Conservation (phyloP, 2,329 filamentous ascomycete species). For the Fonsecaea pugnacius region DNA sequence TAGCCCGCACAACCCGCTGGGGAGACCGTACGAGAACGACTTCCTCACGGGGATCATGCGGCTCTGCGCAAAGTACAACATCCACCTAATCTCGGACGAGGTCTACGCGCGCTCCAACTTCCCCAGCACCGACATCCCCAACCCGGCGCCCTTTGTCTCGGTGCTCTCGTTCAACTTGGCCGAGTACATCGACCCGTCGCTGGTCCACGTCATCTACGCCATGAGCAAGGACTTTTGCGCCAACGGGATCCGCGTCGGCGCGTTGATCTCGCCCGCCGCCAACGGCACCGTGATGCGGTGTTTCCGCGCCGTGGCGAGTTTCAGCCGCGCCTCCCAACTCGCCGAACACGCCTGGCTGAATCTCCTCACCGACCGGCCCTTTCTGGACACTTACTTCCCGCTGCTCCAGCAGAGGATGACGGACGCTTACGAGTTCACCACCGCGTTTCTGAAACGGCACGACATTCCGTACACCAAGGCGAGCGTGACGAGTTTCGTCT, state of each 20-base stretch:
- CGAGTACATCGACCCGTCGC: slow-evolving; percentile 52
- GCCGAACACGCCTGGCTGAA: slow-evolving; percentile 43
- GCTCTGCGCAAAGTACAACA: slow-evolving; percentile 54
- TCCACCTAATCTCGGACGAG: slow-evolving; percentile 64
- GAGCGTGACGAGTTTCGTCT: slow-evolving; percentile 32
- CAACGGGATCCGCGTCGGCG: slow-evolving; percentile 39
- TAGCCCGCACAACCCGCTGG: slow-evolving; percentile 59
- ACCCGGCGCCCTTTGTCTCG: slow-evolving; percentile 50
- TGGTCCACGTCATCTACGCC: slow-evolving; percentile 32
- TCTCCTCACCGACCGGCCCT: slow-evolving; percentile 28
- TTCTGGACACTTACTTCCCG: slow-evolving; percentile 29
- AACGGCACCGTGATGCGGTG: slow-evolving; percentile 49
- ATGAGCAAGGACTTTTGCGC: slow-evolving; percentile 36
- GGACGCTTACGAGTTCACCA: slow-evolving; percentile 29
- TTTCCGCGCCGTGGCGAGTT: slow-evolving; percentile 48
- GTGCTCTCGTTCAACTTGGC: slow-evolving; percentile 51
- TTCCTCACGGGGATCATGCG: slow-evolving; percentile 50
- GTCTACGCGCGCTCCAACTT: slow-evolving; percentile 62
- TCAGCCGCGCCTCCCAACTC: slow-evolving; percentile 54
- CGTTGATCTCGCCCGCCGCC: slow-evolving; percentile 51
- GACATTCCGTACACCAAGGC: slow-evolving; percentile 29
- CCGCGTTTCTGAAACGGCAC: slow-evolving; percentile 19
- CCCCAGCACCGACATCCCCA: slow-evolving; percentile 38
- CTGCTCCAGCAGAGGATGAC: slow-evolving; percentile 28
- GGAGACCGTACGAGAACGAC: slow-evolving; percentile 51